These are phyloP conservation scores for Auricularia sp. DNA, from an alignment of 768 basidiomycete genomes.

Conservation along the genomic window DNA sequence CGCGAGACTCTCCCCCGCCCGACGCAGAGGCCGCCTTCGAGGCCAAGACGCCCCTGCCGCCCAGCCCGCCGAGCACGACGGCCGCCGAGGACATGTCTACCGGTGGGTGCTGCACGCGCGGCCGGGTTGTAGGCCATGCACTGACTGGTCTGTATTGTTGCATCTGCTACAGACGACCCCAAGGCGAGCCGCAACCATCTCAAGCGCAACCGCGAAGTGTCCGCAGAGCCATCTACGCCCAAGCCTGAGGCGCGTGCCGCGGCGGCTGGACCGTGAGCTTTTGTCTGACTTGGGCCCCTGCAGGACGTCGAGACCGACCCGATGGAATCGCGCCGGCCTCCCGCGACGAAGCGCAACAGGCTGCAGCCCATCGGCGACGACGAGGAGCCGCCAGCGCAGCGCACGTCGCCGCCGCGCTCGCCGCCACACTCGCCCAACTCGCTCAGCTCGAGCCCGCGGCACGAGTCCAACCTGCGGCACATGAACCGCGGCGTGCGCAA, in stretches of 20 bases:
- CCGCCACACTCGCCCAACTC: neutral
- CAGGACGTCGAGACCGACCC: neutral
- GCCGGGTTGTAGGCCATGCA: neutral
- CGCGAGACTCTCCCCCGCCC: neutral
- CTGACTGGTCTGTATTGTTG: neutral
- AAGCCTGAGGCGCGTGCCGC: neutral
- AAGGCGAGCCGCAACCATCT: neutral
- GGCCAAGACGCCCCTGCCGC: neutral
- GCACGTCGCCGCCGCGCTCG: neutral
- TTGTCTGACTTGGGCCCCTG: neutral
- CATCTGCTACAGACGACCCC: neutral
- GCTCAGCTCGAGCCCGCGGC: neutral
- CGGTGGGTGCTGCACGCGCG: neutral
- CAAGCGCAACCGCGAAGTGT: neutral
- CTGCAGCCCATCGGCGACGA: neutral
- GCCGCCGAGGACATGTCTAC: neutral
- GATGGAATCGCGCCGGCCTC: neutral
- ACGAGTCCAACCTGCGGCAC: neutral
- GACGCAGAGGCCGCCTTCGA: neutral
- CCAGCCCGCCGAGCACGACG: neutral
- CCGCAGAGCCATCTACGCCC: neutral
- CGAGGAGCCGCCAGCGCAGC: neutral
- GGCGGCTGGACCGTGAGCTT: neutral
- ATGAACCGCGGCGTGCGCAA: constrained; percentile 1
- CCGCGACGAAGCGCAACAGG: neutral